Base-by-base conservation (phyloP, 2,329 filamentous ascomycete genomes). In the Ambrosiella beaveri region DNA sequence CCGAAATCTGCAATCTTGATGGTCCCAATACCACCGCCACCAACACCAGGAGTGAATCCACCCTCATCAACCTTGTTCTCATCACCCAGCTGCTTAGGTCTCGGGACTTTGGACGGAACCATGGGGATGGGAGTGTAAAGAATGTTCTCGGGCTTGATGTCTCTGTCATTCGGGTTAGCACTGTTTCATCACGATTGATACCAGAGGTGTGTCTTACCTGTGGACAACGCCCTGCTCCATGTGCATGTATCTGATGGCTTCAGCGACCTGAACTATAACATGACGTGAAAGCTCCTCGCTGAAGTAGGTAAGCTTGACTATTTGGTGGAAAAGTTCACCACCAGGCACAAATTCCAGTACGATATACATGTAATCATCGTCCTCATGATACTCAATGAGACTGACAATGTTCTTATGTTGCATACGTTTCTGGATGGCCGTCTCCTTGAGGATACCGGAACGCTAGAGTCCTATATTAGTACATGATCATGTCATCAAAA, bases 1-100 rank as follows among this genome's bases (percentile, higher is more conserved):
- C 93, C 93, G 68, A 98, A 98, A 67, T 98, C 93, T 67, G 93
- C 93, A 69, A 98, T 91, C 75, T 98, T 97, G 73, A 98, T 95
- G 63, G 79, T 75, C 38, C 93, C 93, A 62, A 98, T 98, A 45
- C 91, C 93, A 59, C 93, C 93, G 0, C 86, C 78, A 47, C 93
- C 93, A 40, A 85, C 71, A 1, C 90, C 90, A 15, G 75, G 78
- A 61, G 93, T 76, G 63, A 95, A 98, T 67, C 97, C 91, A 63
- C 93, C 93, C 70, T 98, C 93, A 61, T 98, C 93, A 3, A 84
- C 86, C 74, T 98, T 98, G 67, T 97, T 91, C 71, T 98, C 93
- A 64, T 98, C 93, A 36, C 93, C 93, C 1, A 89, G 83, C 59
- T 84, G 82, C 67, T 78, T 85, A 1, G 88, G 88, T 71, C 88